Evolutionary conservation across 352 stramenopile species (phyloP), one percentile per base, ranked within the genome.

Genomic region (Globisporangium solare): DNA sequence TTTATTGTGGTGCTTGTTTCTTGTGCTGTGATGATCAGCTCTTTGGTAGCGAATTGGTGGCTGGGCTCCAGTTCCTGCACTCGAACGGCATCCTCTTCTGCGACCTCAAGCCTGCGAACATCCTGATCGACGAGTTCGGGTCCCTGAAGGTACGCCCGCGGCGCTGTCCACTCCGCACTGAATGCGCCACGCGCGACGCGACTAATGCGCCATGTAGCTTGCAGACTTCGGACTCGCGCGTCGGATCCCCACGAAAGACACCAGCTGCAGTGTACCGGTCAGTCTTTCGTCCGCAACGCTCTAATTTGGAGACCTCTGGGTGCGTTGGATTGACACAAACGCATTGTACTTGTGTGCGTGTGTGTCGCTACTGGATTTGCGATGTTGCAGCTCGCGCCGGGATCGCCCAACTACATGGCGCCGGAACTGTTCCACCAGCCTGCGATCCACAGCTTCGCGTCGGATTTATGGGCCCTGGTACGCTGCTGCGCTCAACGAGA

Each of bases 101-200:
- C 58, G 91, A 97, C 63, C 62, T 98, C 47, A 95, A 96, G 54
- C 91, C 91, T 27, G 78, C 82, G 39, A 97, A 96, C 56, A 70
- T 97, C 12, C 74, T 98, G 17, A 89, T 98, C 42, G 92, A 98
- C 57, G 91, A 97, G 55, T 96, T 91, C 54, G 92, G 92, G 10
- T 94, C 94, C 20, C 68, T 97, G 2, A 98, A 97, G 68, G 80
- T 85, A 13, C 4, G 53, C 61, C 11, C 14, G 1, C 27, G 3
- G 27, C 27, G 10, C 0, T 7, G 7, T 10, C 10, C 27, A 11
- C 6, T 35, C n/a, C n/a, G n/a, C n/a, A 11, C 5, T 35, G 10
- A 11, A 11, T 11, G 10, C 10, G 0, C 27, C 27, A 35, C 10
- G 27, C 10, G 27, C 7, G 27, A 43, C 39, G 39, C 39, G 39